A percentile compares a stretch with the other conserved stretches of the same genome.
Conservation (phyloP, 2,329 filamentous ascomycete genomes). For the Tolypocladium sp. region DNA sequence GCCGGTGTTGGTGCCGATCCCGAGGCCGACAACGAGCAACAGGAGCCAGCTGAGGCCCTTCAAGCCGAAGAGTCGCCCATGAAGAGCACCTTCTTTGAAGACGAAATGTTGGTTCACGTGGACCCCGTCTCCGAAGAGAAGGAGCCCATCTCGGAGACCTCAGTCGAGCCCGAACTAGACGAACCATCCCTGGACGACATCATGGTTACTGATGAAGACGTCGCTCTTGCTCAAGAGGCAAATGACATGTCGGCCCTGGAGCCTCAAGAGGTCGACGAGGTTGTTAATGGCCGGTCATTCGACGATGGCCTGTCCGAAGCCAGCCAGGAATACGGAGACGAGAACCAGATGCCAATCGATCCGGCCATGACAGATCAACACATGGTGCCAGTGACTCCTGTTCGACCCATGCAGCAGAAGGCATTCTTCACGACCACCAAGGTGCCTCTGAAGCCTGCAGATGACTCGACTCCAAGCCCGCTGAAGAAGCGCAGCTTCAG, state of each 20-base stretch:
- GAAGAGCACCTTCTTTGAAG: slow-evolving; percentile 49
- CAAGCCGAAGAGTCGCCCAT: slow-evolving; percentile 25
- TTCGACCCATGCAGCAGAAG: slow-evolving; percentile 37
- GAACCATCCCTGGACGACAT: slow-evolving; percentile 33
- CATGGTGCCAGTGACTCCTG: slow-evolving; percentile 43
- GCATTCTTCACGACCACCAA: slow-evolving; percentile 65
- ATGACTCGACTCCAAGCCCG: slow-evolving; percentile 42
- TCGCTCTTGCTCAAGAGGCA: slow-evolving; percentile 48
- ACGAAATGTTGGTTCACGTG: slow-evolving; percentile 41
- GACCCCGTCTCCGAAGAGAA: slow-evolving; percentile 8
- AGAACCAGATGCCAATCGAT: slow-evolving; percentile 52
- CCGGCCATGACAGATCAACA: slow-evolving; percentile 26
- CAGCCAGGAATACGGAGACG: slow-evolving; percentile 58
- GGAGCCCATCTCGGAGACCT: slow-evolving; percentile 6
- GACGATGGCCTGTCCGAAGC: slow-evolving; percentile 48
- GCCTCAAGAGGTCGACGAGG: slow-evolving; percentile 27
- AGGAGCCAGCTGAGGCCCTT: not conserved
- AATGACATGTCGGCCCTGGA: slow-evolving; percentile 51
- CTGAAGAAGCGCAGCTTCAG: slow-evolving; percentile 42
- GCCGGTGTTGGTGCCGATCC: too few relatives aligned
- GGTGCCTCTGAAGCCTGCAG: slow-evolving; percentile 63
- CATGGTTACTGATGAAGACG: slow-evolving; percentile 43
- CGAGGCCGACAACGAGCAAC: not conserved
- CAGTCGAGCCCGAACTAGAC: slow-evolving; percentile 11
- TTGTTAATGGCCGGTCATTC: slow-evolving; percentile 20